Evolutionary conservation across 208 protist species (phyloP).

Genomic region (Herpetomonas samuelpessoai): DNA sequence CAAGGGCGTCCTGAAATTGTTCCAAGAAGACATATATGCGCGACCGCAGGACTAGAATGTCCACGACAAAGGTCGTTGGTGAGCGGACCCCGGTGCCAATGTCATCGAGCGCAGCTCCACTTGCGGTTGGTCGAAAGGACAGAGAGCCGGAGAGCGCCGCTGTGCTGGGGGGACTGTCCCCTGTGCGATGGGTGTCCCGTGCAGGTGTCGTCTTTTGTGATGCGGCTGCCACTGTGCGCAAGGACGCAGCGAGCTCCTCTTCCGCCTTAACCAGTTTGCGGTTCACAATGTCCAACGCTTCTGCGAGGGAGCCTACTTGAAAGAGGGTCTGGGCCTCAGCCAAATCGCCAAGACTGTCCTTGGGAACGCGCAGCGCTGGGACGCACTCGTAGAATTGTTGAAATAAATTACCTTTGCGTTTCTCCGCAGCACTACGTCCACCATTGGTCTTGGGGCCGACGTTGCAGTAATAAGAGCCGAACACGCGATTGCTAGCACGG

Average conservation of each 20-base stretch:
- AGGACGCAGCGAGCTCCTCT: background rate
- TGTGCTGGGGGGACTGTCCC: too few species aligned
- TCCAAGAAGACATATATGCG: constrained; percentile 56
- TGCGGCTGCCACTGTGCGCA: background rate
- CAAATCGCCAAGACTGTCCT: constrained; percentile 3
- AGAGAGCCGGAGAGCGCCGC: background rate
- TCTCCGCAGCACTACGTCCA: background rate
- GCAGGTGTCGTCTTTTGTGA: background rate
- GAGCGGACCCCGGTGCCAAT: background rate
- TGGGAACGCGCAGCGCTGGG: constrained; percentile 14
- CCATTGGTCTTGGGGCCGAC: constrained; percentile 30
- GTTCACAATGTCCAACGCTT: constrained; percentile 17
- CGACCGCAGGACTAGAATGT: constrained; percentile 61
- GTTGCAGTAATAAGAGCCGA: constrained; percentile 45
- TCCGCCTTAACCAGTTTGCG: background rate
- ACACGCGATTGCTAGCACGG: constrained; percentile 18
- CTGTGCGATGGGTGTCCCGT: background rate
- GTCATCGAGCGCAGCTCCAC: too few species aligned
- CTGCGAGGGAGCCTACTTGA: constrained; percentile 8
- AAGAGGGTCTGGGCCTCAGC: constrained; percentile 13
- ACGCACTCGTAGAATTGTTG: constrained; percentile 30
- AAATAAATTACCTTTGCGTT: constrained; percentile 8
- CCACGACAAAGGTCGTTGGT: constrained; percentile 13
- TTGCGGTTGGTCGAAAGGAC: background rate
- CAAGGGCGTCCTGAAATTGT: constrained; percentile 41